These are phyloP conservation scores for Termitomyces sp. DNA, from an alignment of 768 basidiomycete genomes.

Conservation along the genomic window DNA sequence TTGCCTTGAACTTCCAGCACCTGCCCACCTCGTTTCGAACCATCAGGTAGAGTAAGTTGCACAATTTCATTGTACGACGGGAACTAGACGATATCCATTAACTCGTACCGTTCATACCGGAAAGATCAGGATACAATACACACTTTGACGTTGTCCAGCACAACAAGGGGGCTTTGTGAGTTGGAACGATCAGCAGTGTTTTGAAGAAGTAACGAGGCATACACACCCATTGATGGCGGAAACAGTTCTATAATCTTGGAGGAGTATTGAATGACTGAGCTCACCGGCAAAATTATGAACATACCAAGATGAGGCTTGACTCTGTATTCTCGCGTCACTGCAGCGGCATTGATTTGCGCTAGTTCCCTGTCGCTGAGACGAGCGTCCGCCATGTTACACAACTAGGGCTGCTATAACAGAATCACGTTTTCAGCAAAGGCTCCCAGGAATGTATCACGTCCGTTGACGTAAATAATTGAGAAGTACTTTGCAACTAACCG, in stretches of 20 bases:
- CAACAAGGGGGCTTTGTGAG: conserved; percentile 75
- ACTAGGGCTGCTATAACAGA: neutral
- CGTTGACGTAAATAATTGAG: neutral
- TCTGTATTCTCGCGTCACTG: conserved; percentile 83
- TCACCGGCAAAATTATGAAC: conserved; percentile 20
- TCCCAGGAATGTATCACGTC: neutral
- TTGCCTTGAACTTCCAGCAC: conserved; percentile 97
- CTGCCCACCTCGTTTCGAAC: conserved; percentile 91
- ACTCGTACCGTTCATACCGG: neutral
- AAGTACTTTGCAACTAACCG: too few species aligned
- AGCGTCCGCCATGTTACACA: conserved; percentile 39
- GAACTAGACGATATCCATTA: conserved; percentile 48
- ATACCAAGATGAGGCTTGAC: conserved; percentile 86
- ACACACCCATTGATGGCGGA: conserved; percentile 92
- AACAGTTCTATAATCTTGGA: conserved; percentile 92
- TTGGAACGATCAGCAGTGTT: conserved; percentile 7
- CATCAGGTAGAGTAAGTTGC: conserved; percentile 90
- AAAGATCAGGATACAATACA: conserved; percentile 16
- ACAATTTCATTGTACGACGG: conserved; percentile 99
- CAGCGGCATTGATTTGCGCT: conserved; percentile 80
- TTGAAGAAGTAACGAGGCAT: neutral
- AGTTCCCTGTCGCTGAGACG: conserved; percentile 69
- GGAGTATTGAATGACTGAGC: conserved; percentile 11
- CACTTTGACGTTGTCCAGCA: conserved; percentile 98
- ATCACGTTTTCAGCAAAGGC: neutral